Evolutionary conservation across 495 filamentous ascomycete genomes (phyloP), one percentile per base, ranked within the genome.

Genomic region (Penicillium waksmanii): DNA sequence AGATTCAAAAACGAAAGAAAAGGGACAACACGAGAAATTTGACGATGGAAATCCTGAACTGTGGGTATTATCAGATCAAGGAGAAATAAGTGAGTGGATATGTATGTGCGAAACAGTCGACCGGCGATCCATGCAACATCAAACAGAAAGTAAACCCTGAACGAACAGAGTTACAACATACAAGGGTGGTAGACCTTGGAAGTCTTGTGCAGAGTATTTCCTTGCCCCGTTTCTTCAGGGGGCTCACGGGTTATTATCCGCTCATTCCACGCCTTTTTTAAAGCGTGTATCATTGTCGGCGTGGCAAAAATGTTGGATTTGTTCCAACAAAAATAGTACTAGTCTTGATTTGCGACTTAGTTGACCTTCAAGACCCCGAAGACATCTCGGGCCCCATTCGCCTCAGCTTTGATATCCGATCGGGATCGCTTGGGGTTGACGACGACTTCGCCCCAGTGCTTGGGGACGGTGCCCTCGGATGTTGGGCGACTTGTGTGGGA

Each of bases 381-480:
- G n/a, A 80, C 74, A 62, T 80, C 78, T 5, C 69, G 71, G 25
- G 53, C 55, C 21, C 52, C 56, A 12, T 63, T 52, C 11, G 59
- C 60, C 17, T 68, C 65, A 2, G 65, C 44, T 23, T 67, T 71
- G 50, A 71, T 67, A 40, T 71, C 65, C 0, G 66, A 65, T 23
- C 70, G 66, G 38, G 75, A 73, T 12, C 65, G 64, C 58, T 73
- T 71, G 19, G 77, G 70, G 42, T 79, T 78, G 49, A 80, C 69
- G 7, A 80, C 71, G 2, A 80, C 78, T 60, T 80, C 78, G 11
- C 78, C 76, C 78, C 78, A 80, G 51, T 79, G 75, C 59, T 78
- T 79, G 0, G 78, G 74, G 2, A 74, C 74, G 3, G 72, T 64
- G 19, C 67, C 68, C n/a, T 66, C 46, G 4, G 70, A 56, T 18